Conservation (phyloP, 768 basidiomycete species). For the Hypholoma fasciculare region DNA sequence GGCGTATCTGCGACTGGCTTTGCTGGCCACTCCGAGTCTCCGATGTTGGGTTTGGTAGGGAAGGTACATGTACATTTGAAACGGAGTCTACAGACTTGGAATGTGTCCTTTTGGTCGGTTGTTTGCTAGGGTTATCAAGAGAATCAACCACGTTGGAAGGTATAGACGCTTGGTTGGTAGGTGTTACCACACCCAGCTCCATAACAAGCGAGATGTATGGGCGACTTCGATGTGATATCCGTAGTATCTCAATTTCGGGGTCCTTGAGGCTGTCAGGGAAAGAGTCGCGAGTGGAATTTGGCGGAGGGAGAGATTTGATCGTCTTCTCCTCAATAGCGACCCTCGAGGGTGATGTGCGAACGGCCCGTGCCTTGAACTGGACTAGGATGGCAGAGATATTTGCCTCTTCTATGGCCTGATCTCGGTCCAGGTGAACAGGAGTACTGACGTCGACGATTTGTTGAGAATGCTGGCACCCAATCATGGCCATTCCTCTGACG, state of each 20-base stretch:
- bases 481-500: conserved; percentile 24
- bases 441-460: conserved; percentile 22
- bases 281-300: background rate
- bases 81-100: too few species aligned
- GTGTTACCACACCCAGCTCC: conserved; percentile 6
- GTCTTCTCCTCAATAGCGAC: background rate
- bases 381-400: conserved; percentile 15
- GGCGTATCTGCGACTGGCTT: background rate
- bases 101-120: too few species aligned
- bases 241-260: background rate
- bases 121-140: too few species aligned
- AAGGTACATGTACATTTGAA: too few species aligned
- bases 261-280: background rate
- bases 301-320: conserved; percentile 7
- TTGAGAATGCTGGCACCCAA: conserved; percentile 11
- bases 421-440: conserved; percentile 21
- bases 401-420: conserved; percentile 6
- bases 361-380: conserved; percentile 6
- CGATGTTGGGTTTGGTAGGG: too few species aligned
- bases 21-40: too few species aligned
- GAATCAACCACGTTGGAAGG: too few species aligned
- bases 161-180: background rate
- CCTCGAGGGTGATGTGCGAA: background rate
- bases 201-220: conserved; percentile 15
- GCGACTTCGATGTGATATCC: background rate